Percentiles rank a stretch among this genome's conserved stretches.
These are phyloP conservation scores for Amphibolis antarctica DNA, from an alignment of 106 monocot species.

Conservation along the genomic window DNA sequence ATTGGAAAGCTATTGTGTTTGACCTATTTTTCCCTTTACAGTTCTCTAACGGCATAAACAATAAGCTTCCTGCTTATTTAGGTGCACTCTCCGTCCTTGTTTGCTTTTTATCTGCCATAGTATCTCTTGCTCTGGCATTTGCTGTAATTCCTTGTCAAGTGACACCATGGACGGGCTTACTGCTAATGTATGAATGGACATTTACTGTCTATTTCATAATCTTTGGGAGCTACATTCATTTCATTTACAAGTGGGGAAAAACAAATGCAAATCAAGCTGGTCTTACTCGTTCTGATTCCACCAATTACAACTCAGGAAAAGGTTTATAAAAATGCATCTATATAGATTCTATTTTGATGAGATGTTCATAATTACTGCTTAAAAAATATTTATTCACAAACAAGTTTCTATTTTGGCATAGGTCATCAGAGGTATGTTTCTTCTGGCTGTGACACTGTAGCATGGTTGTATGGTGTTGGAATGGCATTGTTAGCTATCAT, in stretches of 20 bases:
- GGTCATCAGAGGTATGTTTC: slow-evolving; percentile 50
- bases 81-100: slow-evolving; percentile 45
- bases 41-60: slow-evolving; percentile 34
- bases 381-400: not conserved
- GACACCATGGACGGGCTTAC: slow-evolving; percentile 84
- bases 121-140: slow-evolving; percentile 66
- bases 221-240: slow-evolving; percentile 50
- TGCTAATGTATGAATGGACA: slow-evolving; percentile 88
- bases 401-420: not conserved
- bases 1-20: not conserved
- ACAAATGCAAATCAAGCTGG: slow-evolving; percentile 28
- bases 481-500: slow-evolving; percentile 66
- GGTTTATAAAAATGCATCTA: slow-evolving; percentile 32
- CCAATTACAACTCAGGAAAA: slow-evolving; percentile 56
- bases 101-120: slow-evolving; percentile 41
- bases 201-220: slow-evolving; percentile 43
- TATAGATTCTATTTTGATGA: not conserved
- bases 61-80: slow-evolving; percentile 55
- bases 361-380: not conserved
- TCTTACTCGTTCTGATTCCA: slow-evolving; percentile 22
- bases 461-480: slow-evolving; percentile 53
- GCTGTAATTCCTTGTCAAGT: slow-evolving; percentile 56
- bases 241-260: slow-evolving; percentile 67
- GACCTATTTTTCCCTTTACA: slow-evolving; percentile 23
- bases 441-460: slow-evolving; percentile 31